Evolutionary conservation across 2,329 filamentous ascomycete species (phyloP), one percentile per base, ranked within the genome.

Genomic region (Botrytis galanthina): DNA sequence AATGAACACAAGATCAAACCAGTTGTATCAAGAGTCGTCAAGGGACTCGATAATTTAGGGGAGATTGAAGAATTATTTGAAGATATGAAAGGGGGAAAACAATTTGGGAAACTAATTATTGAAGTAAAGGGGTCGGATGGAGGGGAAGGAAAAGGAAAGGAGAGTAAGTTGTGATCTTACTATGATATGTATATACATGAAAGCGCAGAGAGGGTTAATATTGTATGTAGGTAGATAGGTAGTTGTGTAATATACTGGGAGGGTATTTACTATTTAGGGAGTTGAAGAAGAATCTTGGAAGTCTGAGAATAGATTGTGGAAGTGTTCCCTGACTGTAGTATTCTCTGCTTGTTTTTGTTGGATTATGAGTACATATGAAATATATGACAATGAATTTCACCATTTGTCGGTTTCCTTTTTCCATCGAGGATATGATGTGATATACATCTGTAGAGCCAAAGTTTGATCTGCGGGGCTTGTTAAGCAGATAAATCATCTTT

Each of bases 71-170:
- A 85, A 0, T 82, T 98, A 70, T 98, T 97, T 81, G 90, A 93
- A 59, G 94, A 97, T 69, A 97, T 98, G 89, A 93, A 93, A 81
- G 88, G 89, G 9, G 93, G 92, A 0, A 90, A 84, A 75, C 95
- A 98, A 82, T 97, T 98, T 85, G 96, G 95, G 18, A 98, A 98
- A 84, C 82, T 98, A 78, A 94, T 98, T 2, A 89, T 98, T 76
- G 89, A 93, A 78, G 87, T 95, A 78, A 86, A 71, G 6, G 74
- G 73, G 46, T 67, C 60, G 76, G 77, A 72, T 9, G 26, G 61
- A 32, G n/a, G 37, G 1, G n/a, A 42, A 6, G 64, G 39, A 61
- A 60, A 35, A 9, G 57, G 57, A 37, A 37, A 16, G 35, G 48
- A 26, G n/a, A 68, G 66, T 68, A 68, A 57, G 48, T 68, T 68